These are phyloP conservation scores for Lecanoromycetidae sp. DNA, from an alignment of 2,329 filamentous ascomycete genomes.

Conservation along the genomic window DNA sequence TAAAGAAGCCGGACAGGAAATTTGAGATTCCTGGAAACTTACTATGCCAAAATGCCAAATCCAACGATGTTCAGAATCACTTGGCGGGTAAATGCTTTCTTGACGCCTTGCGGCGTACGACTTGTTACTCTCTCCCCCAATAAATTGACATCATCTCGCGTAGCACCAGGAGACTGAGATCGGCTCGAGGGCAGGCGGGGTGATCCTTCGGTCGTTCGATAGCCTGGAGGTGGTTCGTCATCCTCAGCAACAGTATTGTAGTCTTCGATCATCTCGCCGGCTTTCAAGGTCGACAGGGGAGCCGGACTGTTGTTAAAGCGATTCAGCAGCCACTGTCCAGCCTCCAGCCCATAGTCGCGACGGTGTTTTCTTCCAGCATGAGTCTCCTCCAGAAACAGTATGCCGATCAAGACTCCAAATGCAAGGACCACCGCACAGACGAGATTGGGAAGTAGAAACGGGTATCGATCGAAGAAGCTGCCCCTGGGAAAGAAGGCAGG, in stretches of 20 bases:
- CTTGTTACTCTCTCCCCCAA: conserved; percentile 11
- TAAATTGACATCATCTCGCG: conserved; percentile 28
- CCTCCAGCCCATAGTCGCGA: conserved; percentile 62
- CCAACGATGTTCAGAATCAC: conserved; percentile 79
- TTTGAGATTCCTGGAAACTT: conserved; percentile 35
- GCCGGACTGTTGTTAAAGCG: conserved; percentile 13
- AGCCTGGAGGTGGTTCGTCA: conserved; percentile 24
- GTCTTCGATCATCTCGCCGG: conserved; percentile 8
- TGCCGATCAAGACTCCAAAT: conserved; percentile 62
- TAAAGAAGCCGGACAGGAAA: conserved; percentile 18
- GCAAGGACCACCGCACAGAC: conserved; percentile 71
- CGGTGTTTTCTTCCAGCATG: conserved; percentile 69
- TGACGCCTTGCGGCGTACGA: conserved; percentile 30
- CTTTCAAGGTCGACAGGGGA: conserved; percentile 4
- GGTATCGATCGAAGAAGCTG: conserved; percentile 72
- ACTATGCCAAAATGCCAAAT: conserved; percentile 91
- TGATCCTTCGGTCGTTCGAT: conserved; percentile 42
- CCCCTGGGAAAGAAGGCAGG: conserved; percentile 59
- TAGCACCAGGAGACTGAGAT: conserved; percentile 21
- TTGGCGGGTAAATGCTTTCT: conserved; percentile 66
- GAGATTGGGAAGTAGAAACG: conserved; percentile 86
- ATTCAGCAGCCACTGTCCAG: conserved; percentile 55
- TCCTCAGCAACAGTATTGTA: conserved; percentile 20
- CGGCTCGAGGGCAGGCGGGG: conserved; percentile 26
- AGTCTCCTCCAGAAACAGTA: conserved; percentile 88